Evolutionary conservation across 352 stramenopile genomes (phyloP).

Genomic region (Globisporangium acanthophoron): DNA sequence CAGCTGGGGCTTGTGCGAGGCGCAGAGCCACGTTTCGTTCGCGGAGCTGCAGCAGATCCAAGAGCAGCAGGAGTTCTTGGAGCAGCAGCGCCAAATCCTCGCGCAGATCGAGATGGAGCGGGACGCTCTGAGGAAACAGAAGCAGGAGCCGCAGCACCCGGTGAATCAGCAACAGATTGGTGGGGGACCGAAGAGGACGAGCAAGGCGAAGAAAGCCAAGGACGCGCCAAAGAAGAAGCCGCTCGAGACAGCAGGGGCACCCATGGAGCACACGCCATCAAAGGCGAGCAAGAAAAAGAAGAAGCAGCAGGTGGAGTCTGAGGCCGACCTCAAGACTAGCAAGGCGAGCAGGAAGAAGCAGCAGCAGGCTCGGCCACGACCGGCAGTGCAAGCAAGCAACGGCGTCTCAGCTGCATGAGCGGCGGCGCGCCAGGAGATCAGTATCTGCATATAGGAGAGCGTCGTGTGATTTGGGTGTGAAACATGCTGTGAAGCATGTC

Average conservation of each 20-base stretch:
- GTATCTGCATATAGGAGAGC: too few relatives aligned
- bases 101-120: conserved; percentile 37
- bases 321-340: background rate
- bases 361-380: background rate
- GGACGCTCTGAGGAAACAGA: background rate
- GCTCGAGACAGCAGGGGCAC: background rate
- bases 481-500: too few relatives aligned
- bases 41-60: conserved; percentile 58
- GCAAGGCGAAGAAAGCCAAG: background rate
- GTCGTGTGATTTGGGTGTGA: too few relatives aligned
- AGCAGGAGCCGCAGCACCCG: conserved; percentile 20
- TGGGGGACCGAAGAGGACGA: background rate
- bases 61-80: conserved; percentile 54
- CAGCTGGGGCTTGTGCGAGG: conserved; percentile 55
- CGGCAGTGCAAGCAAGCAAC: background rate
- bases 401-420: background rate
- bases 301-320: background rate
- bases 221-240: background rate
- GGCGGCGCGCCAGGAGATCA: too few relatives aligned
- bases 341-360: background rate
- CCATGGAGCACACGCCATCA: background rate
- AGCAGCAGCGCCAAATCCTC: conserved; percentile 63
- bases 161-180: background rate
- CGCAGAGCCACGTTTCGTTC: conserved; percentile 44
- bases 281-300: background rate